phyloP scores from a whole-genome alignment of 345 rosid genomes.

The Brassica cretica region DNA sequence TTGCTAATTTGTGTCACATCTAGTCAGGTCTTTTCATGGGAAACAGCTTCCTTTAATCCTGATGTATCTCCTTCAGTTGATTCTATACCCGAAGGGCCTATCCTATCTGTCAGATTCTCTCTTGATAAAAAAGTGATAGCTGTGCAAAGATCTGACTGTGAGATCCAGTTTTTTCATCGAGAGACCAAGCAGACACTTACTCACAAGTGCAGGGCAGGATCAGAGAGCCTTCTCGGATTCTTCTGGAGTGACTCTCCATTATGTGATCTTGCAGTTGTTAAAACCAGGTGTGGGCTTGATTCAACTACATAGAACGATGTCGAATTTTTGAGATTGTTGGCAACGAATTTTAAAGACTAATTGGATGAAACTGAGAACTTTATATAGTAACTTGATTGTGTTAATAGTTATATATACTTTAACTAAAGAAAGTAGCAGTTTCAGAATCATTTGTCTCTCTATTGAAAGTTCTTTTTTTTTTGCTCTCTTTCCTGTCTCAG shows the following conservation, averaged over 20 bases:
- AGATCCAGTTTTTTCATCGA: conserved; percentile 71
- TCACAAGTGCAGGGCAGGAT: conserved; percentile 69
- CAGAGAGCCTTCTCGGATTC: conserved; percentile 85
- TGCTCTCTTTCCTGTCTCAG: conserved; percentile 41
- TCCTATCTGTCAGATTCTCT: conserved; percentile 73
- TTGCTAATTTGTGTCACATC: conserved; percentile 60
- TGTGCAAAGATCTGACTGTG: conserved; percentile 72
- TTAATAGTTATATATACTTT: too few relatives aligned
- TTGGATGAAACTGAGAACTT: conserved; percentile 1
- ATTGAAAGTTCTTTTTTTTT: conserved; percentile 18
- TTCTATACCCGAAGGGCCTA: conserved; percentile 77
- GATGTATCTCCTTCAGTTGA: conserved; percentile 61
- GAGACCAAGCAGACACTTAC: conserved; percentile 66
- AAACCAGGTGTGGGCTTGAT: conserved; percentile 68
- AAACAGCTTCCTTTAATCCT: conserved; percentile 68
- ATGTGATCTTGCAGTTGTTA: conserved; percentile 81
- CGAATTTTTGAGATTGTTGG: conserved; percentile 6
- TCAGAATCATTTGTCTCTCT: neutral
- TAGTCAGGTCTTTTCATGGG: conserved; percentile 86
- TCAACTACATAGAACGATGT: conserved; percentile 10
- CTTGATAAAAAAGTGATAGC: conserved; percentile 80
- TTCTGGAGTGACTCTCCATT: conserved; percentile 95
- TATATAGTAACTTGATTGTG: neutral
- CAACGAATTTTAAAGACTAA: conserved; percentile 15
- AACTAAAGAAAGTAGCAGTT: too few relatives aligned